Conservation (phyloP, 169 alveolate species). For the Perkinsus chesapeaki region DNA sequence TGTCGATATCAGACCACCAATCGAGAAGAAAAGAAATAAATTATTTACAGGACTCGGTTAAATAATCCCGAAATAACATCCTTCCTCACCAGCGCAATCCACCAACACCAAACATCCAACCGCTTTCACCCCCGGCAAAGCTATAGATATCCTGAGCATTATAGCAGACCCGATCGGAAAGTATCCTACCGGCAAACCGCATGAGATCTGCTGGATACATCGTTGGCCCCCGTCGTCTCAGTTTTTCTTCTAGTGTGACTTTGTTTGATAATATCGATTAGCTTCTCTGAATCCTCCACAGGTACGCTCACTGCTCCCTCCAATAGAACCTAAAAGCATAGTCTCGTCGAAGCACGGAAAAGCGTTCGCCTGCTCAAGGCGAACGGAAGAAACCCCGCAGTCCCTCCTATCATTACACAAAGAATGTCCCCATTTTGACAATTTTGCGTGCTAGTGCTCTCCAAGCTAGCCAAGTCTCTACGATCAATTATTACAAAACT, state of each 20-base stretch:
- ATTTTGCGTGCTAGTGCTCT: no score
- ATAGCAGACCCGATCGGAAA: background rate
- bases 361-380: no score
- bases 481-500: no score
- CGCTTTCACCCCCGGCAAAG: background rate
- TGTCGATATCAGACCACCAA: no score
- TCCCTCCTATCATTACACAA: no score
- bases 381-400: no score
- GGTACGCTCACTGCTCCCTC: background rate
- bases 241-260: conserved; percentile 27
- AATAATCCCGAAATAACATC: no score
- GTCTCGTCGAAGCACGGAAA: no score
- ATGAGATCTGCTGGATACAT: conserved; percentile 23
- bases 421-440: no score
- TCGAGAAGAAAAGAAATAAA: no score
- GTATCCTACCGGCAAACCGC: conserved; percentile 16
- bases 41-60: no score
- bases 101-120: conserved; percentile 21
- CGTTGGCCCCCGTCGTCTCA: conserved; percentile 26
- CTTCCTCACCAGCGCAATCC: conserved; percentile 22
- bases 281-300: background rate
- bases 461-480: no score
- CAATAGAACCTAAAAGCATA: background rate
- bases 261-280: background rate
- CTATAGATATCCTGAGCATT: background rate